Conservation (phyloP, 176 grass and related monocot species). For the Avena sativa region DNA sequence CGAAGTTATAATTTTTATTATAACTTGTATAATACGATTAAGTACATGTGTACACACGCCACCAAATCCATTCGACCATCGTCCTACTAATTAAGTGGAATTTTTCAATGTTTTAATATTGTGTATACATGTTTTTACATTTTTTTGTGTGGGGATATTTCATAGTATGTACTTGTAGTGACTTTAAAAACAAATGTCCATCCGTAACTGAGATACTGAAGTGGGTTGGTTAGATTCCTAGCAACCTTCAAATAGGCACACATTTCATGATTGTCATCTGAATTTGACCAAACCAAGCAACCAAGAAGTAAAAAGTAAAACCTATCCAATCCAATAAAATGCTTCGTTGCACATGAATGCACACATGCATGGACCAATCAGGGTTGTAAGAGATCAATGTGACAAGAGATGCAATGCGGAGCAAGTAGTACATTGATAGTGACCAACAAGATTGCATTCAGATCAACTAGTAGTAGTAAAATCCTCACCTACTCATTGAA, state of each 20-base stretch:
- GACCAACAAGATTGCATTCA: constrained; percentile 26
- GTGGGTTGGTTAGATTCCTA: not conserved
- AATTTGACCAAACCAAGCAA: constrained; percentile 2
- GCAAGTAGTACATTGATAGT: constrained; percentile 8
- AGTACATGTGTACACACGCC: not conserved
- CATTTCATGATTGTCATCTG: constrained; percentile 4
- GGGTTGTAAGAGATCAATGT: not conserved
- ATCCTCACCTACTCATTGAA: constrained; percentile 23
- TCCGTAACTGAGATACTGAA: not conserved
- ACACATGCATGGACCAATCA: not conserved
- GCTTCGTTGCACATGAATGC: not conserved
- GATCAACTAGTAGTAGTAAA: constrained; percentile 1
- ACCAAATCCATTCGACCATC: not conserved
- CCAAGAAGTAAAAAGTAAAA: not conserved
- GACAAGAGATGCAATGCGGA: constrained; percentile 1
- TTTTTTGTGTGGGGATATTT: not conserved
- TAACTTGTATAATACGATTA: not conserved
- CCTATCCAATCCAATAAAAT: not conserved
- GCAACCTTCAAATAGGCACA: not conserved
- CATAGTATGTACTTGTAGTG: not conserved
- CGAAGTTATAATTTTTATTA: not conserved
- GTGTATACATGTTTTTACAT: not conserved
- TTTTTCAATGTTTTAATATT: not conserved
- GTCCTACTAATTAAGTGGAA: too few relatives aligned
- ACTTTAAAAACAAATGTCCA: not conserved